Evolutionary conservation across 2,329 filamentous ascomycete genomes (phyloP), one percentile per base, ranked within the genome.

Genomic region (Xylaria sp.): DNA sequence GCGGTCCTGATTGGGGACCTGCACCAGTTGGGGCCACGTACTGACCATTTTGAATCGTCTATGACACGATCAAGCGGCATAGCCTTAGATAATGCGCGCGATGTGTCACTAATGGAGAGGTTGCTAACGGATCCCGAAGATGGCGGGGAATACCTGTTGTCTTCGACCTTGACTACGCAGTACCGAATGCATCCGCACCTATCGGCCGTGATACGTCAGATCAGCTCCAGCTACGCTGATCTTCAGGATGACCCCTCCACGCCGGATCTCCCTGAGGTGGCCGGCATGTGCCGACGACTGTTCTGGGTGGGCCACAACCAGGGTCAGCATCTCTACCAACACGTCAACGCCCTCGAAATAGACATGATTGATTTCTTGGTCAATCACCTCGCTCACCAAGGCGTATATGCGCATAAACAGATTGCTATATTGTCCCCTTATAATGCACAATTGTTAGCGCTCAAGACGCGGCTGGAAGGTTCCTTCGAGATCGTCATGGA

Each of bases 341-440:
- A 77, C 76, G 8, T 42, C 37, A 88, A 89, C 58, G 54, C 67
- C 0, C 87, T 76, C 69, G 89, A 92, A 67, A 76, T 87, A 0
- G 75, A 83, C 0, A 87, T 92, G 83, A 80, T 81, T 0, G 74
- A 78, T 5, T 80, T 82, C 0, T 71, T 92, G 0, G 83, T 91
- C 0, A 79, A 78, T 0, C 87, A 92, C 67, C 72, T 92, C 0
- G 75, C 88, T 4, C 77, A 79, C 0, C 88, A 92, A 67, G 87
- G 87, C 0, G 68, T 66, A 0, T 91, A 92, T 68, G 71, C 69
- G 0, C 71, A 74, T 0, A 76, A 76, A 0, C 85, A 91, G 1
- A 89, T 92, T 59, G 87, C 88, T 0, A 83, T 93, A 0, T 69
- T 92, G 4, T 91, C 88, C 0, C 85, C 85, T 0, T 88, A 89